Evolutionary conservation across 2,329 filamentous ascomycete genomes (phyloP), one percentile per base, ranked within the genome.

Genomic region (Aschersonia sp.): DNA sequence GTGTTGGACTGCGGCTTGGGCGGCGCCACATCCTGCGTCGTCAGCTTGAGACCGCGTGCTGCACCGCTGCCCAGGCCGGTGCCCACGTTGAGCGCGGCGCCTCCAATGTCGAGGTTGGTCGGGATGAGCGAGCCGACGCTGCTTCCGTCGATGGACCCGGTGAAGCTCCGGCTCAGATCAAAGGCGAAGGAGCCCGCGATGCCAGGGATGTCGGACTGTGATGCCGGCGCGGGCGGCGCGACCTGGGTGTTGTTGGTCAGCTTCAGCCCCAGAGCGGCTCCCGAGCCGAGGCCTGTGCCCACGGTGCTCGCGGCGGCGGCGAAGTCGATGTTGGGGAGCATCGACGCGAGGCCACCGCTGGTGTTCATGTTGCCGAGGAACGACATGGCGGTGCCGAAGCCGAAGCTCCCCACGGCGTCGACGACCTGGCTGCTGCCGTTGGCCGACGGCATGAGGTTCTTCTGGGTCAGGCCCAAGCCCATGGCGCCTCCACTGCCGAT

Each of bases 361-460:
- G 48, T 32, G 49, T 61, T 53, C 32, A 62, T 41, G 48, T 54
- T 60, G 32, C 52, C 50, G 1, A 55, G 47, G 30, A 62, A 45
- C 11, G 59, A 53, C 32, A 53, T 52, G 5, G 56, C 56, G 9
- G 58, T 47, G 6, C 54, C 59, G 43, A 62, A 62, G 14, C 55
- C 59, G 30, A 62, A 56, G 4, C 51, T 56, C 14, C 57, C 54
- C 7, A 52, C 45, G 6, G 56, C 48, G 30, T 55, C 56, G 9
- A 50, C 50, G 9, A 58, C 43, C 32, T 37, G 32, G 45, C 50
- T 50, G 45, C 50, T 50, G 11, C 53, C 52, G 46, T 55, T 58
- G 30, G 49, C 31, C 22, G 52, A 48, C 30, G 55, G 52, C 45
- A 43, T 48, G 31, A 50, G 37, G 35, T 51, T 45, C 1, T 47